Base-by-base conservation (phyloP, 345 rosid genomes). In the Odontarrhena argentea region DNA sequence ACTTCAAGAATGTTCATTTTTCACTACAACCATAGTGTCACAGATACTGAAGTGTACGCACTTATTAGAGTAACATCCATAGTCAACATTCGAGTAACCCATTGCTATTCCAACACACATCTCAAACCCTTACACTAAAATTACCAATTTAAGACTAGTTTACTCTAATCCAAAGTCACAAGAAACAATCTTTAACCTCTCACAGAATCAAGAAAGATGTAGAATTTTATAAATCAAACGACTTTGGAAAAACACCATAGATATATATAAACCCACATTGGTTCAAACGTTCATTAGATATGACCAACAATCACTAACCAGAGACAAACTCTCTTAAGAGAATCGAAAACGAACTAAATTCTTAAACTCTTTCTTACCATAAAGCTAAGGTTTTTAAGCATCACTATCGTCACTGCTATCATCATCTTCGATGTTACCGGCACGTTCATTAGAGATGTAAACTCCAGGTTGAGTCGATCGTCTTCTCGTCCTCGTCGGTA, bases 401-500 rank as follows among this genome's bases (percentile, higher is more conserved):
- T 79, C 83, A 67, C 79, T 72, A 46, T 62, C 82, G 9, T 80
- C 83, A 36, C 79, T 69, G 47, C 63, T 83, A 50, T 65, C 84
- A 26, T 40, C 79, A 46, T 61, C 77, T 15, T 65, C 65, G 22
- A 51, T 53, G 46, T 57, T 61, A 18, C 24, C 76, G 24, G 12
- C 71, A 37, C 65, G 74, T 52, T 61, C 76, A 38, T 76, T 66
- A 26, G 82, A 76, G 60, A 86, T 82, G 72, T 60, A 77, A 43
- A 83, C 71, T 51, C 94, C 94, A 22, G 96, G 86, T 60, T 63
- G 80, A 34, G 63, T 69, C 30, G 68, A 74, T 40, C 77, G 69
- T 67, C 85, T 71, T 67, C 97, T 78, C 9, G 97, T 91, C 85
- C 99, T 83, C 3, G 96, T 85, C 1, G 97, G 92, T 1, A 94